These are phyloP conservation scores for Symbiodinium natans DNA, from an alignment of 73 alveolate genomes.

Conservation along the genomic window DNA sequence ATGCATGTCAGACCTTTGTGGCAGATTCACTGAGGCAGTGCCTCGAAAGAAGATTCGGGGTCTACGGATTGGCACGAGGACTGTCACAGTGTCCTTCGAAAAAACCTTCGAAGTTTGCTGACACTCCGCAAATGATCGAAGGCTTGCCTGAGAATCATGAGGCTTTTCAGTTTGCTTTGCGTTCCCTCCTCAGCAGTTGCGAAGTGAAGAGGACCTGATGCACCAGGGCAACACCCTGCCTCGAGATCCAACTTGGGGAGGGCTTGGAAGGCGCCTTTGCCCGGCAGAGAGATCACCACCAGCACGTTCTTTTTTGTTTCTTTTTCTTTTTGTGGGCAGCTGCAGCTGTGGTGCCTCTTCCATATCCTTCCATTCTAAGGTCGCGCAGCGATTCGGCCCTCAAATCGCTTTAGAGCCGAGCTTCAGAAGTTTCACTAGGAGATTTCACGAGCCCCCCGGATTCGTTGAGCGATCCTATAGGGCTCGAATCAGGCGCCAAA, in stretches of 20 bases:
- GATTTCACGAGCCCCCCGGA: too few relatives aligned
- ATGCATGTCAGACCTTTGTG: too few relatives aligned
- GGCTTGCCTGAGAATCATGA: too few relatives aligned
- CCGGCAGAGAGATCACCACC: too few relatives aligned
- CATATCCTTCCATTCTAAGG: not conserved
- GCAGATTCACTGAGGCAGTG: not conserved
- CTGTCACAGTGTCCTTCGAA: not conserved
- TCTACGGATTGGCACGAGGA: not conserved
- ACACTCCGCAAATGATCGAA: too few relatives aligned
- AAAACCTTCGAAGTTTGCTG: too few relatives aligned
- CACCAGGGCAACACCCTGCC: slow-evolving; percentile 5
- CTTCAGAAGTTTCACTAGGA: not conserved
- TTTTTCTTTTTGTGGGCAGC: not conserved
- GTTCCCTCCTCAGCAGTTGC: too few relatives aligned
- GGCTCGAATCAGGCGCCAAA: not conserved
- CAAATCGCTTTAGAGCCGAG: not conserved
- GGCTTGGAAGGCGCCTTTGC: slow-evolving; percentile 80
- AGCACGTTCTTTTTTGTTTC: not conserved
- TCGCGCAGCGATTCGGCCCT: slow-evolving; percentile 58
- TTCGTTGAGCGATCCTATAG: not conserved
- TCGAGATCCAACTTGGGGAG: slow-evolving; percentile 44
- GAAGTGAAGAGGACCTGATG: not conserved
- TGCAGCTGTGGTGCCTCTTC: not conserved
- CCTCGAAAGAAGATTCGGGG: not conserved
- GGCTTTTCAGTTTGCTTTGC: too few relatives aligned